A percentile compares a stretch with the other conserved stretches of the same genome.
phyloP scores from a whole-genome alignment of 2,329 filamentous ascomycete genomes.

The Hypomyces perniciosus region DNA sequence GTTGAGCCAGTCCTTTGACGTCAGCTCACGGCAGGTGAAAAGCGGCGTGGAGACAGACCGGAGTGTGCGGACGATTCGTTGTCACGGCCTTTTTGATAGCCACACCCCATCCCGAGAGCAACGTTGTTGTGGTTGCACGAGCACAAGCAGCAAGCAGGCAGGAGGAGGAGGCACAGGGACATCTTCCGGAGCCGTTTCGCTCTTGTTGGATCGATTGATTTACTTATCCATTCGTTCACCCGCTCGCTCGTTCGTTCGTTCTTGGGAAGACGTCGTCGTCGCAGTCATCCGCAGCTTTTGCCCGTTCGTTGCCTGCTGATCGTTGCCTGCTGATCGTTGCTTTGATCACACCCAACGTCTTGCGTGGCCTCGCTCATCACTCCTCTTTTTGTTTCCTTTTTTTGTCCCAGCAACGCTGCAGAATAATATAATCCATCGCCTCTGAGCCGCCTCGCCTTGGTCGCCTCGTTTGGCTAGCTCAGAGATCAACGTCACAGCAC shows the following conservation, averaged over 20 bases:
- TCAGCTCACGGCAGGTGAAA: conserved; percentile 8
- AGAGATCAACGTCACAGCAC: conserved; percentile 8
- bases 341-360: background rate
- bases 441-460: background rate
- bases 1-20: conserved; percentile 6
- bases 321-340: background rate
- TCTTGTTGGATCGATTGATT: background rate
- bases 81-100: background rate
- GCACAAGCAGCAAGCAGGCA: background rate
- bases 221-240: background rate
- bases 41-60: background rate
- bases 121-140: background rate
- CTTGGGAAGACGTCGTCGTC: background rate
- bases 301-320: background rate
- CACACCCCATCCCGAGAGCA: conserved; percentile 8
- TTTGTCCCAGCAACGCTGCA: conserved; percentile 1
- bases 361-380: background rate
- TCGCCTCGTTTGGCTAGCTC: background rate
- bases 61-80: background rate
- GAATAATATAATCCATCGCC: background rate
- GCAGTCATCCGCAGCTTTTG: background rate
- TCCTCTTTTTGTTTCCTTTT: background rate
- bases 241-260: background rate
- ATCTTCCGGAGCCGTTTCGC: background rate
- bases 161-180: background rate